phyloP scores from a whole-genome alignment of 1,284 basidiomycete species.

The Wallemia mellicola region DNA sequence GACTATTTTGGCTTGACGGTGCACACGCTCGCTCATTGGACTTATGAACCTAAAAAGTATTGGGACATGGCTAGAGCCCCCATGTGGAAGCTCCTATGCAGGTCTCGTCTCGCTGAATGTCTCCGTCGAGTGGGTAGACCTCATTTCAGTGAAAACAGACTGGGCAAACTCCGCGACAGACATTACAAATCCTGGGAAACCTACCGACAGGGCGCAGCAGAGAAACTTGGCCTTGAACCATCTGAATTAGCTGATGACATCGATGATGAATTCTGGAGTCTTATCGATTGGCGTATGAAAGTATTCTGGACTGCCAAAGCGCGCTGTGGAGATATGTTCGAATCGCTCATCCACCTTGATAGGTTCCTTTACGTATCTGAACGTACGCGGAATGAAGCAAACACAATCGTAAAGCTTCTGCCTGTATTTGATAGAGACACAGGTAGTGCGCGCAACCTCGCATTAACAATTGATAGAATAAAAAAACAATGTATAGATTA shows the following conservation, averaged over 20 bases:
- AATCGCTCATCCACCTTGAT: not conserved
- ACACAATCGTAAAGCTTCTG: not conserved
- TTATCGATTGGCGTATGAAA: not conserved
- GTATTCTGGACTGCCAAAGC: not conserved
- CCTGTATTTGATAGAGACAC: not conserved
- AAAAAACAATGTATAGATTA: not conserved
- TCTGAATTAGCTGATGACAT: not conserved
- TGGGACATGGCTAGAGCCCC: not conserved
- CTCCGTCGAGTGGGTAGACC: not conserved
- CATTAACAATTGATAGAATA: not conserved
- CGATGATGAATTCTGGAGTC: not conserved
- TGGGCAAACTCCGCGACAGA: not conserved
- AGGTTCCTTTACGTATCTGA: not conserved
- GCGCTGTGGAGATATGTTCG: not conserved
- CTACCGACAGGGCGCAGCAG: not conserved
- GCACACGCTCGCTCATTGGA: not conserved
- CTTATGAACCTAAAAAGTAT: not conserved
- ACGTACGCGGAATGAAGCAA: not conserved
- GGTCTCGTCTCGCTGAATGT: not conserved
- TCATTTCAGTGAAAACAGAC: not conserved
- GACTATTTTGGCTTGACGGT: not conserved
- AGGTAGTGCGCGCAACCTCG: not conserved
- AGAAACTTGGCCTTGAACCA: not conserved
- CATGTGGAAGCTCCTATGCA: not conserved
- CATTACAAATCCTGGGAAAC: not conserved